phyloP scores from a whole-genome alignment of 805 yeast species.

The Metschnikowia chrysomelidarum region DNA sequence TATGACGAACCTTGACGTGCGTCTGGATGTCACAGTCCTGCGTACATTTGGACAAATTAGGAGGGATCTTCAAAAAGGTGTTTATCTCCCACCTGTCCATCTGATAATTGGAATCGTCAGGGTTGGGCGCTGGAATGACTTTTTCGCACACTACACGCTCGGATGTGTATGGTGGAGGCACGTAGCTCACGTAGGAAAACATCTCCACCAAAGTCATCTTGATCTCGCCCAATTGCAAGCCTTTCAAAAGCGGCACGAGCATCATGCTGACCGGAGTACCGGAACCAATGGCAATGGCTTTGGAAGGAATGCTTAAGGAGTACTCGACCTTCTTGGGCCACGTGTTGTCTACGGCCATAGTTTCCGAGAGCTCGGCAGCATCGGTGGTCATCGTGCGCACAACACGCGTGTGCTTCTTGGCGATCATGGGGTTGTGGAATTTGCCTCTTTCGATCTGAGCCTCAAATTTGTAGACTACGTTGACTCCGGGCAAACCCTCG shows the following conservation, averaged over 20 bases:
- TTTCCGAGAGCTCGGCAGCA: constrained; percentile 81
- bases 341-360: constrained; percentile 89
- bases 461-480: constrained; percentile 67
- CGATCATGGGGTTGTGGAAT: constrained; percentile 59
- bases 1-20: constrained; percentile 82
- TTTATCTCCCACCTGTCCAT: constrained; percentile 70
- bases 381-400: constrained; percentile 87
- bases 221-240: constrained; percentile 73
- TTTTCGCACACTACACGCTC: constrained; percentile 61
- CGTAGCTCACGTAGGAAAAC: constrained; percentile 56
- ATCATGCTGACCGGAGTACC: constrained; percentile 64
- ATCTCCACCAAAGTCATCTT: constrained; percentile 67
- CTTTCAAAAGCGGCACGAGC: constrained; percentile 79
- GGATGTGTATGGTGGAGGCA: constrained; percentile 54
- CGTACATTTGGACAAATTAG: constrained; percentile 69
- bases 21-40: constrained; percentile 80
- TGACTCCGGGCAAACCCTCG: constrained; percentile 83
- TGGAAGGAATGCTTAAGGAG: constrained; percentile 78
- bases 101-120: constrained; percentile 44
- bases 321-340: constrained; percentile 96
- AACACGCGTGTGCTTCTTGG: constrained; percentile 73
- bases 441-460: constrained; percentile 84
- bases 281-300: constrained; percentile 90
- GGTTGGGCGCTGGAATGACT: constrained; percentile 37
- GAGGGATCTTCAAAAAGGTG: constrained; percentile 62